A percentile compares a stretch with the other conserved stretches of the same genome.
Evolutionary conservation across 2,329 filamentous ascomycete genomes (phyloP).

Genomic region (Plectosphaerella cucumerina): DNA sequence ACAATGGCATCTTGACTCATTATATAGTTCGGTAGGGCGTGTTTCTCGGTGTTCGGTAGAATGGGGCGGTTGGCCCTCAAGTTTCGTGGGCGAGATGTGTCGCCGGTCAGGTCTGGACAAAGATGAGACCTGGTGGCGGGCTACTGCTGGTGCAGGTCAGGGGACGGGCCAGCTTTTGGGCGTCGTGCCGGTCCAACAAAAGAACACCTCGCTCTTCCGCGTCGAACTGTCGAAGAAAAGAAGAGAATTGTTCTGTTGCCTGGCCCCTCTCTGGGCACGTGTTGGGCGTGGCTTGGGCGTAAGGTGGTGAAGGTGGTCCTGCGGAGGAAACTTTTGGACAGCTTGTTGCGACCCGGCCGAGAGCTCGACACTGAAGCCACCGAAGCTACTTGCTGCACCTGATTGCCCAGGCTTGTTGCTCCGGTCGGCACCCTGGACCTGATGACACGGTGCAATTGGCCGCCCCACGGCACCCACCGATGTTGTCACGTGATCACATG

Average conservation of each 20-base stretch:
- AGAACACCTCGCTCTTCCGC: too few relatives aligned
- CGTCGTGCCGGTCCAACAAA: too few relatives aligned
- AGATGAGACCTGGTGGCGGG: not conserved
- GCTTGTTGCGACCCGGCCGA: not conserved
- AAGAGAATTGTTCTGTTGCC: too few relatives aligned
- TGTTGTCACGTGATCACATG: not conserved
- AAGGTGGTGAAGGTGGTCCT: not conserved
- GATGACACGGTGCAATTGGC: not conserved
- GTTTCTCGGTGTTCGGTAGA: not conserved
- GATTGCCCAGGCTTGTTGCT: not conserved
- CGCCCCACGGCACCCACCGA: not conserved
- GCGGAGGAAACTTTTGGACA: not conserved
- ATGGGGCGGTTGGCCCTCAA: not conserved
- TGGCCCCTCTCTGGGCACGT: too few relatives aligned
- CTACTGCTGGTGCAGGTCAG: too few relatives aligned
- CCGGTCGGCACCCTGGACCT: not conserved
- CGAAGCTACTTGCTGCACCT: not conserved
- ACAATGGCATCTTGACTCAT: constrained; percentile 10
- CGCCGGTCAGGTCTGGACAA: not conserved
- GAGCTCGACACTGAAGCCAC: constrained; percentile 2
- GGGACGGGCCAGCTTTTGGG: too few relatives aligned
- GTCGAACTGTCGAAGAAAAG: too few relatives aligned
- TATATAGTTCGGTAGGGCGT: not conserved
- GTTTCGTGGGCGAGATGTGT: not conserved
- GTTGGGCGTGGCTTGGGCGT: too few relatives aligned